A percentile compares a stretch with the other conserved stretches of the same genome.
phyloP scores from a whole-genome alignment of 371 early-diverging fungal species.

The Lichtheimia hyalospora region DNA sequence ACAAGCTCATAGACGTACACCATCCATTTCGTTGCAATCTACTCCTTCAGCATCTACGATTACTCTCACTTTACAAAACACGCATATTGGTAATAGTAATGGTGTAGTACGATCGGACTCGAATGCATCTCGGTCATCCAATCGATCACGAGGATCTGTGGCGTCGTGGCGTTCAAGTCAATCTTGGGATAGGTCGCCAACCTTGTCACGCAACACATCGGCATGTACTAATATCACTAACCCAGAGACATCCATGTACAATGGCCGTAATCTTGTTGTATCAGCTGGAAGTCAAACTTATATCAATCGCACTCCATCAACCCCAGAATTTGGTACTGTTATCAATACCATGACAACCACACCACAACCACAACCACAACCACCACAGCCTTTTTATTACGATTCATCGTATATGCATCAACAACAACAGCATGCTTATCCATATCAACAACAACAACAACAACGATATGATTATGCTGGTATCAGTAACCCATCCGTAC shows the following conservation, averaged over 20 bases:
- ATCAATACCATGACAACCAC: too few relatives aligned
- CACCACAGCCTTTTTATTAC: too few relatives aligned
- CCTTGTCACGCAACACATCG: constrained; percentile 23
- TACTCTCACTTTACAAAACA: constrained; percentile 9
- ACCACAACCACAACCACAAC: too few relatives aligned
- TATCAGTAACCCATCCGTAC: neutral
- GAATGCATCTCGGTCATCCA: constrained; percentile 27
- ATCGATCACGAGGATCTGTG: constrained; percentile 26
- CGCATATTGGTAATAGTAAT: neutral
- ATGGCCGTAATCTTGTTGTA: neutral
- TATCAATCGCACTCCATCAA: constrained; percentile 31
- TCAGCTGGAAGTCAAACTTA: constrained; percentile 9
- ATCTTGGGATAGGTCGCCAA: constrained; percentile 19
- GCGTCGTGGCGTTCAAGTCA: constrained; percentile 32
- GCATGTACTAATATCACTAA: constrained; percentile 7
- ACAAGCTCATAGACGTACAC: constrained; percentile 7
- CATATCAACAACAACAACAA: constrained; percentile 4
- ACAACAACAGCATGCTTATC: constrained; percentile 4
- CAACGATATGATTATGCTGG: constrained; percentile 5
- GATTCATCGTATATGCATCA: too few relatives aligned
- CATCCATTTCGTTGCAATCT: constrained; percentile 3
- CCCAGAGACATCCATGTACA: constrained; percentile 6
- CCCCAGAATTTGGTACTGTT: constrained; percentile 22
- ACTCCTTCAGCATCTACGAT: constrained; percentile 13
- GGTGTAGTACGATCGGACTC: constrained; percentile 34